Base-by-base conservation (phyloP, 2,329 filamentous ascomycete genomes). In the Xylaria multiplex region DNA sequence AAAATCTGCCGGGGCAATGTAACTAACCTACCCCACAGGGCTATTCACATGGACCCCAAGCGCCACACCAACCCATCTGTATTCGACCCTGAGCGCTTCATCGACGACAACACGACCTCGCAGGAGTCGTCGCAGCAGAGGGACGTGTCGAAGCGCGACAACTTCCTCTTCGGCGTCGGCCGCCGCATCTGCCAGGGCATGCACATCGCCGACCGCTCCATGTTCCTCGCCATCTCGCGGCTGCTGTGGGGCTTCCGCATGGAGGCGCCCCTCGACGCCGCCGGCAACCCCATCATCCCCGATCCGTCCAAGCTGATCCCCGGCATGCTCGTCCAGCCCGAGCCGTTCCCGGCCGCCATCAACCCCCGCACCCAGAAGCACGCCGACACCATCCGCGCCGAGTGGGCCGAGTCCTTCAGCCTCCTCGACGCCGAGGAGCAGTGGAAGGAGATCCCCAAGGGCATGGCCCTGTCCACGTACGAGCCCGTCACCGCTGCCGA, bases 171-270 rank as follows among this genome's bases (percentile, higher is more conserved):
- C 55, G 75, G 75, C 6, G 72, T 69, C 13, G 75, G 75, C n/a
- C 72, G 75, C 7, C 73, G 75, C 22, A 81, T 88, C 49, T 90
- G 87, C 73, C 86, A 83, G 2, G 87, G 68, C 2, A 75, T 71
- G 68, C 74, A 76, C 61, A 72, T 78, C 27, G 73, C 73, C 4
- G 77, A 79, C 49, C 62, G 72, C 9, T 78, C 76, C 55, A 72
- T 81, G 35, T 70, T 75, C 57, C 74, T 79, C 30, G 73, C 78
- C 53, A 77, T 82, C 37, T 78, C 83, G 3, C 78, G 82, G 3
- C 77, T 86, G 24, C 72, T 85, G 35, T 86, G 84, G 82, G 81
- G 79, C 0, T 85, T 83, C 69, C 65, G 55, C 43, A 66, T 68
- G 63, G 65, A 69, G 40, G 30, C 46, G 6, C 6, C 65, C 6